Base-by-base conservation (phyloP, 2,329 filamentous ascomycete species). In the Aspergillus tubingensis region DNA sequence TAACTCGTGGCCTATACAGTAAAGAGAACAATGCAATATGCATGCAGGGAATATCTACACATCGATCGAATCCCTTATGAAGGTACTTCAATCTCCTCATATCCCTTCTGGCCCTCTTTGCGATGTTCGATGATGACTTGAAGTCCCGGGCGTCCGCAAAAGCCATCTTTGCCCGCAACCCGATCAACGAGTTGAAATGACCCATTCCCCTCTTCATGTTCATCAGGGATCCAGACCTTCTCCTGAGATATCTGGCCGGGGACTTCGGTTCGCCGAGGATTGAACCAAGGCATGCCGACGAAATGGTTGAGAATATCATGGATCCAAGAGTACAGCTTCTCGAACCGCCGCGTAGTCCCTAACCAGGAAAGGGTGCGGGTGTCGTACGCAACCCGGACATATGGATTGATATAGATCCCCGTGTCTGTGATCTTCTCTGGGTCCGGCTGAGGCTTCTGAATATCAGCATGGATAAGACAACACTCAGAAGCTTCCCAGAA, bases 401-500 rank as follows among this genome's bases (percentile, higher is more conserved):
- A 92, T 0, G 90, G 90, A 70, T 92, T 92, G 80, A 92, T 85
- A 70, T 86, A 92, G 54, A 91, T 87, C 2, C 85, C 86, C 0
- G 83, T 82, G 41, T 85, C 80, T 5, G 68, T 66, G 30, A 74
- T 72, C 11, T 74, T 70, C 44, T 75, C 69, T 4, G 67, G 62
- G n/a, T 71, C 67, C 8, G 67, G 58, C 32, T 67, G 71, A 10
- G 72, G 65, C 19, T 73, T 74, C 64, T 80, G 77, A 21, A 82
- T 77, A 63, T 82, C 80, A n/a, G 80, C 80, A 63, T 82, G 78
- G 53, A 82, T 79, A 2, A 89, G 78, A 65, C 87, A 89, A 72
- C 87, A 88, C 72, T 89, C 87, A 25, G 85, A 88, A 0, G 84
- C 82, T 65, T 89, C 87, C 79, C 84, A 86, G 69, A 83, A 88